Percentiles rank a stretch among this genome's conserved stretches.
Evolutionary conservation across 2,329 filamentous ascomycete species (phyloP).

Genomic region (Colletotrichum coccodes): DNA sequence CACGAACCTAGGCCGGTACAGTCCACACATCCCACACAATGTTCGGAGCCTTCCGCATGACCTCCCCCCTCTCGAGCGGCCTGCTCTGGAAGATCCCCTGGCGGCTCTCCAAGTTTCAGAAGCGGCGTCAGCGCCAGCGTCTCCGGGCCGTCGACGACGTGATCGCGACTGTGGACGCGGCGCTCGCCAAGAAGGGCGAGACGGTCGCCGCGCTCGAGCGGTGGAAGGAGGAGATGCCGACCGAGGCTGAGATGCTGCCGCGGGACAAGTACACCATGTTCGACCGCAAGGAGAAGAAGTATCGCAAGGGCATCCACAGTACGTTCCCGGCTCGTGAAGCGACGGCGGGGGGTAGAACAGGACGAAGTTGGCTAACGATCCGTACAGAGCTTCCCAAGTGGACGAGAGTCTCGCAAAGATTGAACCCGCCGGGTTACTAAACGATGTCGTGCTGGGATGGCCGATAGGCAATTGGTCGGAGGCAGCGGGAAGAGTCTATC

Average conservation of each 20-base stretch:
- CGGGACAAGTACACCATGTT: constrained; percentile 99
- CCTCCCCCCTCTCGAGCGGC: constrained; percentile 79
- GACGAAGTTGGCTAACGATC: constrained; percentile 21
- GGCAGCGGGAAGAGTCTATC: no score
- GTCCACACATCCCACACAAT: constrained; percentile 58
- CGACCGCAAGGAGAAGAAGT: constrained; percentile 93
- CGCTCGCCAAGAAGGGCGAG: constrained; percentile 78
- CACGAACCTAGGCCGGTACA: background rate
- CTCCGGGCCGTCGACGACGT: constrained; percentile 87
- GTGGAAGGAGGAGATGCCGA: constrained; percentile 97
- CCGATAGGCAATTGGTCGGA: background rate
- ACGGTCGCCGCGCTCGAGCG: constrained; percentile 81
- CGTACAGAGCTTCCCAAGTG: constrained; percentile 82
- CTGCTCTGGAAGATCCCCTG: constrained; percentile 98
- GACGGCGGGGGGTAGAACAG: background rate
- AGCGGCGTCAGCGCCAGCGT: constrained; percentile 84
- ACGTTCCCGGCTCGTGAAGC: constrained; percentile 52
- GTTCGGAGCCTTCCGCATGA: constrained; percentile 86
- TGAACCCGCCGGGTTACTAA: constrained; percentile 96
- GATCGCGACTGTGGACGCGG: constrained; percentile 83
- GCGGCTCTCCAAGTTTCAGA: constrained; percentile 92
- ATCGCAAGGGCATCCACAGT: constrained; percentile 98
- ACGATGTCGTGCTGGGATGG: background rate
- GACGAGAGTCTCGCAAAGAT: constrained; percentile 92
- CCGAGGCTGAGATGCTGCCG: constrained; percentile 93